These are phyloP conservation scores for Irpex sp. DNA, from an alignment of 1,284 basidiomycete genomes.

Conservation along the genomic window DNA sequence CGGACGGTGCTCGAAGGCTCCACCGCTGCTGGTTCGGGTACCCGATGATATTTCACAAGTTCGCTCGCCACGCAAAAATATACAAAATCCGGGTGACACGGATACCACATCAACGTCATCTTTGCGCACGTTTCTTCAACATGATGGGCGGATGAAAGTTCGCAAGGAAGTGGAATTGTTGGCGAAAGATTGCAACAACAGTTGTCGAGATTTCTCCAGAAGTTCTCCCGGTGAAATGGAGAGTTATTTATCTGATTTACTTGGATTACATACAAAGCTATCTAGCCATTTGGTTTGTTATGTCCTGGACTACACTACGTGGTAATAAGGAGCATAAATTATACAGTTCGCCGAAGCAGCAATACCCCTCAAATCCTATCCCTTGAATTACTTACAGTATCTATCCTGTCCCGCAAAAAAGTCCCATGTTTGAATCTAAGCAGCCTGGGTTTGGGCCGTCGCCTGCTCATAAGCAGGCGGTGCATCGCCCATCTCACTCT, in stretches of 20 bases:
- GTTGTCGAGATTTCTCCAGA: too few species aligned
- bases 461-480: constrained; percentile 55
- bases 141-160: neutral
- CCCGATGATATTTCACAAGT: neutral
- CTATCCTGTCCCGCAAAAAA: neutral
- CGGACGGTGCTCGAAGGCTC: neutral
- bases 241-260: neutral
- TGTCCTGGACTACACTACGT: neutral
- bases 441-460: neutral
- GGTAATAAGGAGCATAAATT: too few species aligned
- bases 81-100: neutral
- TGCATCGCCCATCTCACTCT: constrained; percentile 59
- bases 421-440: neutral
- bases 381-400: too few species aligned
- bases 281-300: neutral
- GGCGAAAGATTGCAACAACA: neutral
- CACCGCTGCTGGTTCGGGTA: too few species aligned
- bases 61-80: neutral
- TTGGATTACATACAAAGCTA: neutral
- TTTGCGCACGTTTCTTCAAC: neutral
- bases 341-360: too few species aligned
- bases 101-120: neutral
- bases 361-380: too few species aligned
- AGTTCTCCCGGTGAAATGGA: too few species aligned
- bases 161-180: neutral